A percentile compares a stretch with the other conserved stretches of the same genome.
These are phyloP conservation scores for Asterophora parasitica DNA, from an alignment of 768 basidiomycete species.

Conservation along the genomic window DNA sequence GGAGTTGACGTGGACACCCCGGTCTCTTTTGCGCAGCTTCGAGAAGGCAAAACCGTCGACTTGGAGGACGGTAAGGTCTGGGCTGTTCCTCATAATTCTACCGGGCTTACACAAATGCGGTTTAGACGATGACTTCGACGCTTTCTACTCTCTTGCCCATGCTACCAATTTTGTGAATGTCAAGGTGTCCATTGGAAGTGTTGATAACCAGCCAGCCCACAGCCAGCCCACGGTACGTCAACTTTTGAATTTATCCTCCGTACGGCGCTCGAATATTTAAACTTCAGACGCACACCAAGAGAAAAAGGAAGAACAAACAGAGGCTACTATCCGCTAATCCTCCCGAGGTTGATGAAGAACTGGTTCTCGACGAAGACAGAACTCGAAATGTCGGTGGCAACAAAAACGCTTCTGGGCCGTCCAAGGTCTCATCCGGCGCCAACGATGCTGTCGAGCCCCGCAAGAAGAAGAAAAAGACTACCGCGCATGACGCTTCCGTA, in stretches of 20 bases:
- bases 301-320: slow-evolving; percentile 16
- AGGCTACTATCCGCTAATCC: not conserved
- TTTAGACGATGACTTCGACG: slow-evolving; percentile 77
- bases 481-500: not conserved
- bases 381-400: not conserved
- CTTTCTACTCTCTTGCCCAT: slow-evolving; percentile 49
- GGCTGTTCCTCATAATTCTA: not conserved
- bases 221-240: not conserved
- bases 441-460: slow-evolving; percentile 2
- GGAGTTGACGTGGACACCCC: slow-evolving; percentile 34
- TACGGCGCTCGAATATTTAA: not conserved
- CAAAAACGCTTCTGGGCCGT: not conserved
- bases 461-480: slow-evolving; percentile 12
- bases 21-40: slow-evolving; percentile 46
- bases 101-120: slow-evolving; percentile 1
- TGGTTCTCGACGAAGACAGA: not conserved
- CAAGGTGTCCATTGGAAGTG: slow-evolving; percentile 31
- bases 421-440: not conserved
- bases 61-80: slow-evolving; percentile 68
- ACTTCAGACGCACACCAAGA: slow-evolving; percentile 8
- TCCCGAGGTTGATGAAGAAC: not conserved
- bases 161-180: slow-evolving; percentile 30
- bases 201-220: not conserved
- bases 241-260: not conserved
- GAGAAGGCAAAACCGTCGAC: slow-evolving; percentile 50